phyloP scores from a whole-genome alignment of 176 grass and related monocot species.

The Bolboschoenus planiculmis region DNA sequence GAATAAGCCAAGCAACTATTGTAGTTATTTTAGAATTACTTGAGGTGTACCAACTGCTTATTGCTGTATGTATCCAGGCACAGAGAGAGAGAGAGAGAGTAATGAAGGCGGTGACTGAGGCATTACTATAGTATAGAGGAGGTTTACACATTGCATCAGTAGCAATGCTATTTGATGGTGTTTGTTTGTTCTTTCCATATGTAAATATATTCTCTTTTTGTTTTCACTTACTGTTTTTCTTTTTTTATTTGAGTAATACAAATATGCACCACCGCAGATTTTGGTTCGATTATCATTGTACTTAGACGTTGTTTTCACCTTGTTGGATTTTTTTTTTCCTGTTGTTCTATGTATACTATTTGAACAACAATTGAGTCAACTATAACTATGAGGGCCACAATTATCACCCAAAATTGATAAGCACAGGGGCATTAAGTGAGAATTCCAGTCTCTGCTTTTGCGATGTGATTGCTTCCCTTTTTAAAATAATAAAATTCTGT shows the following conservation, averaged over 20 bases:
- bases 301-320: background rate
- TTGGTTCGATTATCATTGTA: background rate
- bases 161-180: constrained; percentile 16
- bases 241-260: background rate
- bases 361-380: background rate
- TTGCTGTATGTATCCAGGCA: constrained; percentile 6
- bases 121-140: constrained; percentile 11
- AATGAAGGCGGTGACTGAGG: background rate
- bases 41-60: background rate
- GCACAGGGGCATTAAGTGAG: background rate
- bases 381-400: background rate
- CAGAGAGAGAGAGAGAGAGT: background rate
- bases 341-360: too few species aligned
- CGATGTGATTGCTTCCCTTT: background rate
- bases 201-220: constrained; percentile 15
- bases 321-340: background rate
- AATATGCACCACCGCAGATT: background rate
- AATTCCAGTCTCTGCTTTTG: background rate
- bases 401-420: background rate
- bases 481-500: background rate
- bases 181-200: constrained; percentile 22
- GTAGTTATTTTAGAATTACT: constrained; percentile 6
- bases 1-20: background rate
- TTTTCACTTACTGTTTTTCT: background rate
- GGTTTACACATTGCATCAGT: constrained; percentile 6